These are phyloP conservation scores for Colletotrichum spaethianum DNA, from an alignment of 2,329 filamentous ascomycete species.

Conservation along the genomic window DNA sequence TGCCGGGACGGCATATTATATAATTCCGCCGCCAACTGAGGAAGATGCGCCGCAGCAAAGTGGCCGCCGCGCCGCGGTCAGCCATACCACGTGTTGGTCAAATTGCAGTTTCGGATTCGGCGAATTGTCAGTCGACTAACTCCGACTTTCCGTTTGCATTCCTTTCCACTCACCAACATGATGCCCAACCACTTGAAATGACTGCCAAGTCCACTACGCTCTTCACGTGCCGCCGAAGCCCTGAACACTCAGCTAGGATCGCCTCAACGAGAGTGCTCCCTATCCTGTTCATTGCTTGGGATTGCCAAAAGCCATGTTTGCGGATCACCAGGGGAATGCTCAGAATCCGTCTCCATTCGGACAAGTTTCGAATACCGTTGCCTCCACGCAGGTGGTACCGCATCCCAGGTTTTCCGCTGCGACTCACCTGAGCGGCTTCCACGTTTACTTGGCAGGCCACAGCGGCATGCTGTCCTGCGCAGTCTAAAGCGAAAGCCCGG, in stretches of 20 bases:
- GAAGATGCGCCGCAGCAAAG: too few relatives aligned
- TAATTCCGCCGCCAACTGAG: background rate
- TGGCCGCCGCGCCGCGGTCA: too few relatives aligned
- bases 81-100: background rate
- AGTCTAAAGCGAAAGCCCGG: background rate
- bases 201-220: background rate
- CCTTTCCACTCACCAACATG: background rate
- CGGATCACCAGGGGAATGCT: background rate
- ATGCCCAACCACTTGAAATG: background rate
- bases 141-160: conserved; percentile 12
- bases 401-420: background rate
- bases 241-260: background rate
- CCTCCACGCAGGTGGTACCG: background rate
- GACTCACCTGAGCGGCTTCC: background rate
- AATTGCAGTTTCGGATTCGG: background rate
- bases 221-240: background rate
- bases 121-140: background rate
- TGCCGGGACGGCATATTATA: background rate
- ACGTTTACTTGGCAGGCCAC: background rate
- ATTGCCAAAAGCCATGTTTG: background rate
- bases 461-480: background rate
- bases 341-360: background rate
- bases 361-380: background rate
- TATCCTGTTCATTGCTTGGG: background rate
- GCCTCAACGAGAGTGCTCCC: background rate